Base-by-base conservation (phyloP, 768 basidiomycete genomes). In the Suillus bovinus region DNA sequence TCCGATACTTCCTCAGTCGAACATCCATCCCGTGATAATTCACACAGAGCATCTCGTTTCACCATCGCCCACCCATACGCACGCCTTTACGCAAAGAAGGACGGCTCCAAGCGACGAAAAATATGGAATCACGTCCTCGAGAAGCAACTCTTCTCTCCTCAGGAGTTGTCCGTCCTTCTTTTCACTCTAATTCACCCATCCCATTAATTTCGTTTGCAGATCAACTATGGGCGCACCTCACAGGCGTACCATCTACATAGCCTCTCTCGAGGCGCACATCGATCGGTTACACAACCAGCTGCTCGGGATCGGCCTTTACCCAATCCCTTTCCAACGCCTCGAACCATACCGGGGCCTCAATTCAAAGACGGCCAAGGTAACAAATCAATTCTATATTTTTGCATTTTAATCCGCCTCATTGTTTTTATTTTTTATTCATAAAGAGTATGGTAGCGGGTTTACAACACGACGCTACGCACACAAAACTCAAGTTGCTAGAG, bases 71-170 rank as follows among this genome's bases (percentile, higher is more conserved):
- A 89, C 63, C 89, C 89, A 0, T 90, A 90, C 64, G 86, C 89
- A 6, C 84, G 89, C 61, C 80, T 90, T 11, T 83, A 84, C 64
- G 86, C 86, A 4, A 86, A 86, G 70, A 85, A 85, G 52, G 81
- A 84, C 54, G 82, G 82, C 54, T 79, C 82, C 6, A 90, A 90
- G 73, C 84, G 87, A 4, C 82, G 89, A 20, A 88, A 86, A 69
- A 88, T 89, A 17, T 92, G 90, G 90, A 88, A 87, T 55, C 90
- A 90, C 64, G 84, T 85, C 1, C 82, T 90, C 61, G 90, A 92
- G 73, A 90, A 90, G 70, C 79, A 79, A 16, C 78, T 91, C 29
- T 91, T 91, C 73, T 80, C 76, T 7, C 81, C 88, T 0, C 82
- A 83, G 54, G 89, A 92, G 71, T 69, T 92, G 87, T 89, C 64